These are phyloP conservation scores for Halophytophthora polymorphica DNA, from an alignment of 352 stramenopile species.

Conservation along the genomic window DNA sequence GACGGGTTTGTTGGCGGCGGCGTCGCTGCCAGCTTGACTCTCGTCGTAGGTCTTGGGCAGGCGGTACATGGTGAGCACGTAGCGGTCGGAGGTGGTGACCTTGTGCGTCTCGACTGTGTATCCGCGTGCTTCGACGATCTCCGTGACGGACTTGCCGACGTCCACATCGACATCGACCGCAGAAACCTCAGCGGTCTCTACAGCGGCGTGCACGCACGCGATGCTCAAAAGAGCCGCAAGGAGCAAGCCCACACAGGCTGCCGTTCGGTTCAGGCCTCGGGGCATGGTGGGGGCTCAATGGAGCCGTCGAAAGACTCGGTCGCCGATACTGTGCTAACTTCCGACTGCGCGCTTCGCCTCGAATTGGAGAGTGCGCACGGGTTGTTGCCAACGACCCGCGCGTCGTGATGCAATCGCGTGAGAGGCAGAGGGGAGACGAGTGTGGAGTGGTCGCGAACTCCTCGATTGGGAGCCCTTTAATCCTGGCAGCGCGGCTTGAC, in stretches of 20 bases:
- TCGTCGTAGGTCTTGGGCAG: conserved; percentile 41
- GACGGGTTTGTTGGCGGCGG: conserved; percentile 30
- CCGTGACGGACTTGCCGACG: conserved; percentile 19
- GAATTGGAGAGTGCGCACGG: too few relatives aligned
- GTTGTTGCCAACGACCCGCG: too few relatives aligned
- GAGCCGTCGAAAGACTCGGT: too few relatives aligned
- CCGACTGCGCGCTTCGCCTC: too few relatives aligned
- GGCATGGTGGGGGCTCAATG: background rate
- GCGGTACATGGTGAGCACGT: conserved; percentile 56
- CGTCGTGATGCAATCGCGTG: too few relatives aligned
- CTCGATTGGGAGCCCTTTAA: too few relatives aligned
- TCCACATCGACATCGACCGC: conserved; percentile 23
- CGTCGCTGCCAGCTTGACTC: conserved; percentile 15
- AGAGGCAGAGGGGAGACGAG: too few relatives aligned
- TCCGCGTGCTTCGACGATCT: conserved; percentile 31
- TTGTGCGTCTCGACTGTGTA: conserved; percentile 47
- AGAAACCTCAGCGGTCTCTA: conserved; percentile 7
- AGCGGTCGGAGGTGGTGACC: conserved; percentile 42
- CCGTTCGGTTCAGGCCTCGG: background rate
- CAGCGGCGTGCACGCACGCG: background rate
- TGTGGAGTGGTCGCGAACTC: too few relatives aligned
- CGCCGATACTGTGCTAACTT: too few relatives aligned
- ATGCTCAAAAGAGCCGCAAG: conserved; percentile 4
- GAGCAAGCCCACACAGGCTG: background rate
- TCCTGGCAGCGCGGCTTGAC: too few relatives aligned